phyloP scores from a whole-genome alignment of 1,284 basidiomycete genomes.

The Cutaneotrichosporon daszewskae region DNA sequence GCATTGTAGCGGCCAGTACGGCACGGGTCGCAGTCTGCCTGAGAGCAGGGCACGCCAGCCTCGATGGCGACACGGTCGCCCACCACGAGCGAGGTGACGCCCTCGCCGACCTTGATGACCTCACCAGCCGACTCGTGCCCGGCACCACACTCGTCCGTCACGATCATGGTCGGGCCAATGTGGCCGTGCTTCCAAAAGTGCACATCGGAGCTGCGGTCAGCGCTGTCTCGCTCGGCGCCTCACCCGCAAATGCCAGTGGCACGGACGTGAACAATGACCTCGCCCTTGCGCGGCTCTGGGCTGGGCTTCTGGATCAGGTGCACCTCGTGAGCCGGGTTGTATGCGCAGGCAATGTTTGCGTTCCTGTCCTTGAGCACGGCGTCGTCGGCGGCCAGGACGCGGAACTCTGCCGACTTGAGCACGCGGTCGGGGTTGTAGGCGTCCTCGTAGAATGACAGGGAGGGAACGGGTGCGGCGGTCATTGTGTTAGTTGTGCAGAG shows the following conservation, averaged over 20 bases:
- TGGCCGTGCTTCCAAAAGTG: slow-evolving; percentile 54
- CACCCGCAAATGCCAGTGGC: slow-evolving; percentile 51
- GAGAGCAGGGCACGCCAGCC: slow-evolving; percentile 52
- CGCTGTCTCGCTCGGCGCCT: slow-evolving; percentile 12
- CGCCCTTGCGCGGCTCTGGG: slow-evolving; percentile 40
- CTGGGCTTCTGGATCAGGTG: slow-evolving; percentile 47
- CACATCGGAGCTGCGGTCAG: slow-evolving; percentile 45
- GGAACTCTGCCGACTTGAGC: slow-evolving; percentile 40
- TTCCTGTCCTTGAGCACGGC: slow-evolving; percentile 19
- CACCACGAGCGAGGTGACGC: slow-evolving; percentile 43
- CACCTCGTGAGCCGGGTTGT: slow-evolving; percentile 46
- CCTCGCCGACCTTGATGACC: slow-evolving; percentile 48
- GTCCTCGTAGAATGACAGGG: slow-evolving; percentile 22
- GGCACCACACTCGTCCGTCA: slow-evolving; percentile 46
- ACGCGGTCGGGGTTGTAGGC: slow-evolving; percentile 39
- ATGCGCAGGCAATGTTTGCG: slow-evolving; percentile 45
- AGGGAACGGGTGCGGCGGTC: neutral
- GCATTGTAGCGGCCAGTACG: slow-evolving; percentile 53
- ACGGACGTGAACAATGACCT: slow-evolving; percentile 48
- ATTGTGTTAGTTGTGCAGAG: too few species aligned
- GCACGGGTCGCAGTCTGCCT: slow-evolving; percentile 51
- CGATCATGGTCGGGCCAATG: slow-evolving; percentile 46
- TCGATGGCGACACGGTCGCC: slow-evolving; percentile 53
- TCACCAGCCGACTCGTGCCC: slow-evolving; percentile 51
- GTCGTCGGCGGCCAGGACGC: slow-evolving; percentile 27